Base-by-base conservation (phyloP, 2,329 filamentous ascomycete species). In the Fusarium aywerte region DNA sequence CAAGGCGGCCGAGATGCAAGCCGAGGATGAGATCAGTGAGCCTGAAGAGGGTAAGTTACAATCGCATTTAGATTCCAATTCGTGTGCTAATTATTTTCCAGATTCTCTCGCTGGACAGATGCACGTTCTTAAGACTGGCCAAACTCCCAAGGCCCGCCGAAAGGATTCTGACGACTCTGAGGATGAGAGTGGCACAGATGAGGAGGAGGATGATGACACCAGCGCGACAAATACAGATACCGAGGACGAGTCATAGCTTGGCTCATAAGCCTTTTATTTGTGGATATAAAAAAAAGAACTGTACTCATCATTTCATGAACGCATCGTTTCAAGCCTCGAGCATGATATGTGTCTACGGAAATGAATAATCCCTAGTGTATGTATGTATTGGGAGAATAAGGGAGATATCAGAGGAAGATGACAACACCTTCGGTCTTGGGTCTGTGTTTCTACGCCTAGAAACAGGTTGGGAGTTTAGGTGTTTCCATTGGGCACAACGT, bases 11-110 rank as follows among this genome's bases (percentile, higher is more conserved):
- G 87, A 90, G 70, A 89, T 97, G 75, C 87, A 88, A 51, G 91
- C 89, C 45, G 93, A 97, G 70, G 96, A 97, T 73, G 96, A 99
- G 60, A 99, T 99, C 70, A 97, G 92, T 76, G 96, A 99, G 78
- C 96, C 96, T 33, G 96, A 98, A 67, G 96, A 99, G 84, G 96
- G 96, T 97, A 85, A 83, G 90, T 59, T 45, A 39, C 23, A 16
- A 31, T 13, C 20, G 2, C 23, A 40, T 38, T 4, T 8, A 16
- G 6, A 9, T 18, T n/a, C 39, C 36, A 42, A 52, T 11, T 11
- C 7, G 15, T 12, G 10, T 56, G 45, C 76, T 78, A 70, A 79
- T 62, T 20, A 8, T 4, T 7, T 61, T 73, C 59, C 68, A 96
- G 93, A 97, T 80, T 93, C 93, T 3, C 84, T 97, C 70, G 94